Conservation (phyloP, 176 grass and related monocot species). For the Lolium multiflorum region DNA sequence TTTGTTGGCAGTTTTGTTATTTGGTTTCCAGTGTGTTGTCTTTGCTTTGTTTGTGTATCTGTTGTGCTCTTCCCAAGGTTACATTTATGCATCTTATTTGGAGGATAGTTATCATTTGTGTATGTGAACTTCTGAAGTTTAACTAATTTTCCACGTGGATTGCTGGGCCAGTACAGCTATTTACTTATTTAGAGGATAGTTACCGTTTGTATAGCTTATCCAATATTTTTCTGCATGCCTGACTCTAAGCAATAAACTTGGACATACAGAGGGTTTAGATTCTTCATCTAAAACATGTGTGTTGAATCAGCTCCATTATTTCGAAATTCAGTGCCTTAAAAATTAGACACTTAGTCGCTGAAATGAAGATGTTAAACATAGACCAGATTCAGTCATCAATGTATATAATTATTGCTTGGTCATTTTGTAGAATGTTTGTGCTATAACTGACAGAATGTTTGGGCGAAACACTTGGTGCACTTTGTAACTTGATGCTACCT, state of each 20-base stretch:
- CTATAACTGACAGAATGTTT: conserved; percentile 16
- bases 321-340: conserved; percentile 10
- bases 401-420: neutral
- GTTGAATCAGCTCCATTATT: neutral
- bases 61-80: neutral
- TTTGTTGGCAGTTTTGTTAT: neutral
- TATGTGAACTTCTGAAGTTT: neutral
- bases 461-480: neutral
- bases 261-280: neutral
- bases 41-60: conserved; percentile 1
- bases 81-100: neutral
- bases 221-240: neutral
- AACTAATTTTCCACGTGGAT: neutral
- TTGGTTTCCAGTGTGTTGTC: neutral
- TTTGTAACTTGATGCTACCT: conserved; percentile 18
- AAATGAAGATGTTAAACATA: neutral
- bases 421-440: conserved; percentile 28
- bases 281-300: neutral
- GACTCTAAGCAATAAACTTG: conserved; percentile 17
- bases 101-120: neutral
- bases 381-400: neutral
- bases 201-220: too few relatives aligned
- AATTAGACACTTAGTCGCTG: neutral
- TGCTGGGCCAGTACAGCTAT: neutral
- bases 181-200: neutral